Evolutionary conservation across 148 eudicot species (phyloP), one percentile per base, ranked within the genome.

Genomic region (Agrostemma githago): DNA sequence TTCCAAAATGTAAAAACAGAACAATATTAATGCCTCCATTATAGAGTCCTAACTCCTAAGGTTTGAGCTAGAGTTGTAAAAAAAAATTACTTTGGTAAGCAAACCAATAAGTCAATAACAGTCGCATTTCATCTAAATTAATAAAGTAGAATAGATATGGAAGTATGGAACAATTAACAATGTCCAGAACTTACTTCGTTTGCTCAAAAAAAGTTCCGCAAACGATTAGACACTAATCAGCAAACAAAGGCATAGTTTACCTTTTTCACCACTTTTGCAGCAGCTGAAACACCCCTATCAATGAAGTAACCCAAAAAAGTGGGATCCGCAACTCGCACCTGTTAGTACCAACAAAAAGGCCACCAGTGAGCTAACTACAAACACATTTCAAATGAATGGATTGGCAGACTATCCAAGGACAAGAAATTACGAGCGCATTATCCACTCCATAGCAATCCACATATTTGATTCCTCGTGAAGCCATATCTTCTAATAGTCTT

Each of bases 261-360:
- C 97, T 95, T 95, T 39, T 90, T 89, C 64, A 95, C 99, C 79
- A 95, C 99, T 88, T 95, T 95, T 9, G 99, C 97, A 71, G 92
- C 99, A 56, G 99, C 82, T 62, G 92, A 72, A 37, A 77, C 96
- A 76, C 91, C 89, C 83, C 83, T 89, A 75, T 95, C 99, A 66
- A 95, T 86, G 81, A 95, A 95, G 83, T 95, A 95, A 54, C 99
- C 97, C 88, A 95, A 79, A 79, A 95, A 95, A 68, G 96, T 92
- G 74, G 99, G 99, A 85, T 95, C 99, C 79, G 92, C 97, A 72
- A 95, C 96, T 65, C 99, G 92, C 54, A 95, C 97, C 99, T 95
- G 86, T 79, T 81, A 71, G 43, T 63, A 81, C 39, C 64, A 71
- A 58, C 44, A 40, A 21, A 58, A 14, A 71, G 62, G 62, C 37